These are phyloP conservation scores for Boechera divaricarpa DNA, from an alignment of 345 rosid species.

Conservation along the genomic window DNA sequence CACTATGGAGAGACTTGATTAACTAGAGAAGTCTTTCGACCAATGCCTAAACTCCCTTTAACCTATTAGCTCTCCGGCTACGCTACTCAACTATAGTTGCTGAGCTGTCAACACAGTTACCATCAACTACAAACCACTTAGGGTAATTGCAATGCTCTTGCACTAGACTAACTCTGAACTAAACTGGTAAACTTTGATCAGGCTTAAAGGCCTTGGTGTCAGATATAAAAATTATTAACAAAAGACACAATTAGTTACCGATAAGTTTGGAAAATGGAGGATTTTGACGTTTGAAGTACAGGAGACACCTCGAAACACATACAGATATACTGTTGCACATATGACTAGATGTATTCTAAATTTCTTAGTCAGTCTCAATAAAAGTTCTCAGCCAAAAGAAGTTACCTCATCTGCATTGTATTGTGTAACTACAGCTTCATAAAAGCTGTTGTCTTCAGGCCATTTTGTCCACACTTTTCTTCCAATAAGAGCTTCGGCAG, in stretches of 20 bases:
- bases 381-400: neutral
- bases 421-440: conserved; percentile 84
- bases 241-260: neutral
- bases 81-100: neutral
- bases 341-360: neutral
- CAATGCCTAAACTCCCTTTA: neutral
- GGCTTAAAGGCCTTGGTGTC: neutral
- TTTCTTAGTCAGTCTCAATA: neutral
- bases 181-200: neutral
- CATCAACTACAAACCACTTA: neutral
- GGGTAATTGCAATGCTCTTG: neutral
- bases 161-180: conserved; percentile 3
- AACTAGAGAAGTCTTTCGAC: neutral
- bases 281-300: neutral
- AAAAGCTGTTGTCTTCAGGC: conserved; percentile 92
- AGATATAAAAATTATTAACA: neutral
- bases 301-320: conserved; percentile 8
- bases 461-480: conserved; percentile 92
- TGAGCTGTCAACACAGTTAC: neutral
- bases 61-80: neutral
- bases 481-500: conserved; percentile 67
- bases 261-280: neutral
- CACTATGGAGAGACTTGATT: conserved; percentile 5
- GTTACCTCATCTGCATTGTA: conserved; percentile 73
- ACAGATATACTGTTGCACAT: conserved; percentile 5